Evolutionary conservation across 306 rosid genomes (phyloP), one percentile per base, ranked within the genome.

Genomic region (Fragaria vesca): DNA sequence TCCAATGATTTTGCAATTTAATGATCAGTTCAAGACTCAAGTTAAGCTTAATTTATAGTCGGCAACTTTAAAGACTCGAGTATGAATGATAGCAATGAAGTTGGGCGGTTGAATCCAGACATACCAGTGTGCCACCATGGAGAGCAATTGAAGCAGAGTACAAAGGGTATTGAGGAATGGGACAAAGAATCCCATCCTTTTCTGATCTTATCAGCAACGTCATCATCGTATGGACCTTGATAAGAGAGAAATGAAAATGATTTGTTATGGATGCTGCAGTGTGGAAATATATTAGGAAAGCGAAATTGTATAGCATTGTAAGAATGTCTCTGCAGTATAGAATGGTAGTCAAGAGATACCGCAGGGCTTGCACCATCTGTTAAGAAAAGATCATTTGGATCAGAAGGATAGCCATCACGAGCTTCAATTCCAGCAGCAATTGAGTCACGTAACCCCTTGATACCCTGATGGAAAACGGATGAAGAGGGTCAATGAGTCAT

Each of bases 321-420:
- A 15, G 47, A 66, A 17, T 36, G 24, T 66, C 1, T 30, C 21
- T 16, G 16, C 26, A 66, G 1, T 18, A 58, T 47, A 60, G 58
- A 15, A 61, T 46, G 58, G 12, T 42, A 62, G 30, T 74, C 30
- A 3, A 20, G n/a, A 61, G 3, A 43, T 85, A 94, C 96, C 68
- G 88, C 97, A 34, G 97, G 98, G 84, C 96, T 94, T 83, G 98
- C 98, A 68, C 98, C 97, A 72, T 91, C 96, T n/a, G 98, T 91
- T 84, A 94, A 82, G 87, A 90, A 94, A 82, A 91, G 83, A 80
- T 90, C 94, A 74, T 88, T 85, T 32, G 96, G 86, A 91, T 91
- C 78, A 54, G 88, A 85, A 73, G 97, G 91, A 83, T 80, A 91
- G 46, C 94, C 98, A 69, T 94, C 97, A 75, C 97, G 96, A 46